Conservation (phyloP, 768 basidiomycete species). For the Coprinopsis sp. region DNA sequence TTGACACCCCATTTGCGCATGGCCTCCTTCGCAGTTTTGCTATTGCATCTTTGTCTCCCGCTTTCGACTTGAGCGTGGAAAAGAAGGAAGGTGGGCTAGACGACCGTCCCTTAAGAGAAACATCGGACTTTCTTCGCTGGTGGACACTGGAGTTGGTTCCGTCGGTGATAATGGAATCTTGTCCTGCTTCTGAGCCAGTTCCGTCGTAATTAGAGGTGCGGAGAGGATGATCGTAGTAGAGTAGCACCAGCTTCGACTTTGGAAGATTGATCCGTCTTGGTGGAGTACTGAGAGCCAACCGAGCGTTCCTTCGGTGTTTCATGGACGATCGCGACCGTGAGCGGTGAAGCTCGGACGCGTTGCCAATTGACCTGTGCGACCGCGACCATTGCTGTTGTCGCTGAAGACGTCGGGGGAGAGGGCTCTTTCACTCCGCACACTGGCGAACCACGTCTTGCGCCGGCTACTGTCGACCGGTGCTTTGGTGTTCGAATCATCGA, state of each 20-base stretch:
- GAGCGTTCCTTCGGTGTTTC: slow-evolving; percentile 1
- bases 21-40: slow-evolving; percentile 80
- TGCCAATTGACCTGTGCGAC: slow-evolving; percentile 27
- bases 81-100: slow-evolving; percentile 64
- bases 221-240: slow-evolving; percentile 40
- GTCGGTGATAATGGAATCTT: slow-evolving; percentile 9
- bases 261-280: slow-evolving; percentile 17
- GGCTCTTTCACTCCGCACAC: slow-evolving; percentile 34
- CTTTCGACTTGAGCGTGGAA: slow-evolving; percentile 71
- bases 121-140: slow-evolving; percentile 32
- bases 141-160: slow-evolving; percentile 19
- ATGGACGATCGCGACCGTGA: slow-evolving; percentile 27
- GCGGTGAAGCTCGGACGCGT: slow-evolving; percentile 15
- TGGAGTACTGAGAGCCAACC: slow-evolving; percentile 18
- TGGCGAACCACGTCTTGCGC: slow-evolving; percentile 57
- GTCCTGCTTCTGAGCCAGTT: slow-evolving; percentile 23
- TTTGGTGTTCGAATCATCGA: neutral
- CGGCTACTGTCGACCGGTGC: slow-evolving; percentile 25
- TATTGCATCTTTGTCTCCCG: slow-evolving; percentile 77
- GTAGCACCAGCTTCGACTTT: slow-evolving; percentile 13
- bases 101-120: slow-evolving; percentile 26
- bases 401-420: slow-evolving; percentile 16
- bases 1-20: slow-evolving; percentile 91
- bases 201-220: slow-evolving; percentile 35
- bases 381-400: slow-evolving; percentile 26